Evolutionary conservation across 108 stramenopile species (phyloP).

Genomic region (Parietichytrium sp.): DNA sequence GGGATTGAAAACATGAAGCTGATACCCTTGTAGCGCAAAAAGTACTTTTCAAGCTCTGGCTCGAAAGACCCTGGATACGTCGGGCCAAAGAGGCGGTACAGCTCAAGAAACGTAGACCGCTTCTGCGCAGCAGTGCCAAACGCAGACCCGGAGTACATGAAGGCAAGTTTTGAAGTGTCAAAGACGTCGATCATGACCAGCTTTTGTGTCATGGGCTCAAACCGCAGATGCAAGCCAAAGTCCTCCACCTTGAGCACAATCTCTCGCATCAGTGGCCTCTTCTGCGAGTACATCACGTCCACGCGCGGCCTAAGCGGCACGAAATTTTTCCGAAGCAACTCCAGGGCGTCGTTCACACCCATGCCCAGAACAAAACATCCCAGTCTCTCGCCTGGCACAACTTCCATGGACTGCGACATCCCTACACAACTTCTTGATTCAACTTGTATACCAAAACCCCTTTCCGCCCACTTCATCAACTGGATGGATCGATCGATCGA

Average conservation of each 20-base stretch:
- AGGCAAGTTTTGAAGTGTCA: not conserved
- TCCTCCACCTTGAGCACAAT: slow-evolving; percentile 25
- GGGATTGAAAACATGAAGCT: slow-evolving; percentile 36
- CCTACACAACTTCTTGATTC: no score
- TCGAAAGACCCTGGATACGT: slow-evolving; percentile 9
- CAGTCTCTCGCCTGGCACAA: slow-evolving; percentile 25
- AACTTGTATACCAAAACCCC: no score
- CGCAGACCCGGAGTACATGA: not conserved
- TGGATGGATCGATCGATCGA: no score
- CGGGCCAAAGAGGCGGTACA: slow-evolving; percentile 14
- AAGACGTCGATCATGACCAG: slow-evolving; percentile 23
- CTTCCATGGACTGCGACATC: no score
- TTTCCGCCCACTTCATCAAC: no score
- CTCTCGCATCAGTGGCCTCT: not conserved
- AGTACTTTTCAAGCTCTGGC: not conserved
- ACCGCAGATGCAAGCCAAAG: not conserved
- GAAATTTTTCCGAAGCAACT: not conserved
- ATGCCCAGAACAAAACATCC: slow-evolving; percentile 18
- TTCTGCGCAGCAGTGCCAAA: not conserved
- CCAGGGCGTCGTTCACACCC: slow-evolving; percentile 33
- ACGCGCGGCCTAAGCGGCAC: slow-evolving; percentile 22
- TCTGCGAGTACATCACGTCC: not conserved
- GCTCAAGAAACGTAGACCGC: not conserved
- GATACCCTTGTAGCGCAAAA: slow-evolving; percentile 12
- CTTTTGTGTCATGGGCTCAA: not conserved